Evolutionary conservation across 1,139 yeast genomes (phyloP).

Genomic region (Meyerozyma sp.): DNA sequence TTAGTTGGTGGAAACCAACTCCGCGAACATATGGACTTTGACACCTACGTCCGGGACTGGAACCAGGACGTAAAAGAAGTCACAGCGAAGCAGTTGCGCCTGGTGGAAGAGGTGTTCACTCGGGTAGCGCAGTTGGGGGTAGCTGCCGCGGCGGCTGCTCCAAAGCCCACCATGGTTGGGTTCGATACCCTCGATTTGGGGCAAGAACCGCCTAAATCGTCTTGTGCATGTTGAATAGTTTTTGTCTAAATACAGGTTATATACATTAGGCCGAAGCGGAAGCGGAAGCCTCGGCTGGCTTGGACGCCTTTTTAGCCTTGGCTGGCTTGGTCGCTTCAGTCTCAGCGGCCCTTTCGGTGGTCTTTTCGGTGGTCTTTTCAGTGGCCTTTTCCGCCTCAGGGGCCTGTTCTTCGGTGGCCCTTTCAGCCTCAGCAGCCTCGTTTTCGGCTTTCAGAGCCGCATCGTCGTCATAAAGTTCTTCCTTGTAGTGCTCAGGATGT

Average conservation of each 20-base stretch:
- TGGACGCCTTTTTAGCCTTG: slow-evolving; percentile 1
- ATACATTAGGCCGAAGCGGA: background rate
- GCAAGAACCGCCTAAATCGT: slow-evolving; percentile 6
- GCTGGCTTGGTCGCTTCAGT: background rate
- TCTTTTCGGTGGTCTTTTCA: background rate
- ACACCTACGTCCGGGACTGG: slow-evolving; percentile 35
- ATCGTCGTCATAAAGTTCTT: slow-evolving; percentile 78
- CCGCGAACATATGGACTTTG: slow-evolving; percentile 7
- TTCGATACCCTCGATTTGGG: slow-evolving; percentile 38
- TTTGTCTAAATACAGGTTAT: slow-evolving; percentile 2
- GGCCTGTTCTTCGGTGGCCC: slow-evolving; percentile 8
- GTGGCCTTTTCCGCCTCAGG: slow-evolving; percentile 1
- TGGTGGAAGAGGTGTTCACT: slow-evolving; percentile 35
- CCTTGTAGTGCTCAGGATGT: slow-evolving; percentile 92
- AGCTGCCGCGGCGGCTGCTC: slow-evolving; percentile 5
- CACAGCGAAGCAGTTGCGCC: slow-evolving; percentile 32
- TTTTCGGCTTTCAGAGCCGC: slow-evolving; percentile 16
- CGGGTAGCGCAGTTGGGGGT: slow-evolving; percentile 42
- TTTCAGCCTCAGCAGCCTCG: slow-evolving; percentile 1
- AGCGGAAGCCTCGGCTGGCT: background rate
- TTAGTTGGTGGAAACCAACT: slow-evolving; percentile 13
- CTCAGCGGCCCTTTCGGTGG: slow-evolving; percentile 1
- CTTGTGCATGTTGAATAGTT: slow-evolving; percentile 18
- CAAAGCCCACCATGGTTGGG: slow-evolving; percentile 11
- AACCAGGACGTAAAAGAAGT: slow-evolving; percentile 40